Percentiles rank a stretch among this genome's conserved stretches.
These are phyloP conservation scores for Diaporthe velutina DNA, from an alignment of 2,329 filamentous ascomycete species.

Conservation along the genomic window DNA sequence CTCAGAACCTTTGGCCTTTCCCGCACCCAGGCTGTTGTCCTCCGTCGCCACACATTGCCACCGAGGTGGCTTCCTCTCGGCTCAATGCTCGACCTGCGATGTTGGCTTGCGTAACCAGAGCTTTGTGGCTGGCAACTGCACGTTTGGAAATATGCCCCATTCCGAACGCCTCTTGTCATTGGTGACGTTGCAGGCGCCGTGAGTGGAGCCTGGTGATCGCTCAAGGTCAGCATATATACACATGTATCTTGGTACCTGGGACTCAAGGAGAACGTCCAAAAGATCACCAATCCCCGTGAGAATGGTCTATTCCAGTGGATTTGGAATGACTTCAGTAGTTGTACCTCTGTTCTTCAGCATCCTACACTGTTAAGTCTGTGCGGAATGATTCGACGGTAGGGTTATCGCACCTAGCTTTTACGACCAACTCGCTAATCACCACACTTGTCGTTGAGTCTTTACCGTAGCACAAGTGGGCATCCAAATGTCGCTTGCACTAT, in stretches of 20 bases:
- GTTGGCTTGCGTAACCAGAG: not conserved
- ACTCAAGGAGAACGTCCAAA: not conserved
- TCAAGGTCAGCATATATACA: too few relatives aligned
- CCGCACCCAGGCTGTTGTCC: not conserved
- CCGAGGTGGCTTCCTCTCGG: not conserved
- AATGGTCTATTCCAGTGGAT: not conserved
- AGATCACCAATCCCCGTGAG: too few relatives aligned
- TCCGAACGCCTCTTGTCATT: too few relatives aligned
- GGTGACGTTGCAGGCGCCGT: not conserved
- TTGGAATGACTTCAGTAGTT: not conserved
- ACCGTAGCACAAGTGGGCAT: not conserved
- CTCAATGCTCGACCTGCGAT: not conserved
- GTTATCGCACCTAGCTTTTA: not conserved
- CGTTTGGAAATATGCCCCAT: not conserved
- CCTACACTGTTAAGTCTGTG: not conserved
- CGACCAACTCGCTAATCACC: not conserved
- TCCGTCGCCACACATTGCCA: not conserved
- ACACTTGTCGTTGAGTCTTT: not conserved
- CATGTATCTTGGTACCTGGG: too few relatives aligned
- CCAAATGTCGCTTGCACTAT: conserved; percentile 5
- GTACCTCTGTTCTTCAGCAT: not conserved
- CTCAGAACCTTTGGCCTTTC: not conserved
- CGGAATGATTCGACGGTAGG: not conserved
- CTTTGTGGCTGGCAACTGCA: not conserved
- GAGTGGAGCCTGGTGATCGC: not conserved